phyloP scores from a whole-genome alignment of 225 moss, liverwort and hornwort species.

The Marchantia polymorpha region DNA sequence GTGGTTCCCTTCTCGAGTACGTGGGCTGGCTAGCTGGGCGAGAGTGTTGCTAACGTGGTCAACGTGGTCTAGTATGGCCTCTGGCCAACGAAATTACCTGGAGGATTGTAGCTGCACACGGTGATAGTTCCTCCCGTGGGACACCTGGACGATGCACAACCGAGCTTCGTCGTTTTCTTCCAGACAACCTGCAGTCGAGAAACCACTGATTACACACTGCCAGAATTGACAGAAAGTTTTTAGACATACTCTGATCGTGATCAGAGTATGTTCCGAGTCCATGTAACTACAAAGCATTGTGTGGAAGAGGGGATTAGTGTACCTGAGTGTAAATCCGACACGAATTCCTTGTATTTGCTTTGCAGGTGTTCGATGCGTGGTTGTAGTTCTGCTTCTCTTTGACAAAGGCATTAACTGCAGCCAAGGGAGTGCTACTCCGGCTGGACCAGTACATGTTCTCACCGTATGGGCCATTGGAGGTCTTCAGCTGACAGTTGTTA shows the following conservation, averaged over 20 bases:
- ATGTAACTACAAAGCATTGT: too few species aligned
- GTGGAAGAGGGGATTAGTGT: too few species aligned
- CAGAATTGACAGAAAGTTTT: too few species aligned
- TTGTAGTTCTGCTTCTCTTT: constrained; percentile 30
- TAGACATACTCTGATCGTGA: too few species aligned
- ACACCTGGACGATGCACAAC: constrained; percentile 51
- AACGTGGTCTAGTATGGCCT: constrained; percentile 15
- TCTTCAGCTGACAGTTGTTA: constrained; percentile 14
- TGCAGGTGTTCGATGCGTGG: constrained; percentile 23
- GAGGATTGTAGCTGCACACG: constrained; percentile 48
- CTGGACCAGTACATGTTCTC: constrained; percentile 35
- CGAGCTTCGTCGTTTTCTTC: constrained; percentile 37
- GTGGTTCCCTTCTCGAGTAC: too few species aligned
- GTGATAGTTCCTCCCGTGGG: constrained; percentile 37
- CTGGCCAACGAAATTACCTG: too few species aligned
- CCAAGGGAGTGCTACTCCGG: not conserved
- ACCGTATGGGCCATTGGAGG: constrained; percentile 33
- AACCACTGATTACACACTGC: too few species aligned
- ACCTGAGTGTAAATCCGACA: constrained; percentile 36
- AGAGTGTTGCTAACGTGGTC: not conserved
- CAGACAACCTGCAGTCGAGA: constrained; percentile 78
- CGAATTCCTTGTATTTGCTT: not conserved
- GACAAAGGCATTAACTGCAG: constrained; percentile 22
- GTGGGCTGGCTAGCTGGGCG: not conserved
- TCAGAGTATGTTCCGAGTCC: too few species aligned